Percentiles rank a stretch among this genome's conserved stretches.
Conservation (phyloP, 1,139 yeast genomes). For the Debaryomyces subglobosus region DNA sequence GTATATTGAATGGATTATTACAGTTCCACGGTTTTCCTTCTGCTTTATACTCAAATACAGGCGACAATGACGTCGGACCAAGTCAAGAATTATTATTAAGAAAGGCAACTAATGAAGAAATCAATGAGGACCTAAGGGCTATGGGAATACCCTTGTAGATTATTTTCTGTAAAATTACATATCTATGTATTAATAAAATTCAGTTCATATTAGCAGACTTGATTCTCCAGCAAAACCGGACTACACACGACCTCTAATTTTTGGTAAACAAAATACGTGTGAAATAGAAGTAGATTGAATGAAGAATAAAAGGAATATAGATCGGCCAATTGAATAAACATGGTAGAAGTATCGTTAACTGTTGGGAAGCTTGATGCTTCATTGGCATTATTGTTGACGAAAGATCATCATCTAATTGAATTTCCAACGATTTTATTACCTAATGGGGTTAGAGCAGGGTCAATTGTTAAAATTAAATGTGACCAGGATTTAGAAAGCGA, state of each 20-base stretch:
- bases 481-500: constrained; percentile 80
- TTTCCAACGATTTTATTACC: constrained; percentile 94
- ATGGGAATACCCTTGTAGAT: constrained; percentile 43
- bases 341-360: constrained; percentile 89
- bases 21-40: constrained; percentile 69
- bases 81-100: constrained; percentile 45
- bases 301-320: background rate
- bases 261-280: constrained; percentile 5
- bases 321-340: constrained; percentile 20
- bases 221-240: background rate
- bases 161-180: background rate
- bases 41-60: constrained; percentile 49
- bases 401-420: constrained; percentile 93
- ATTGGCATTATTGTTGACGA: constrained; percentile 83
- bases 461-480: constrained; percentile 86
- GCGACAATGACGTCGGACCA: constrained; percentile 21
- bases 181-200: background rate
- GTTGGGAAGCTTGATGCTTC: constrained; percentile 97
- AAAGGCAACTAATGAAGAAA: constrained; percentile 62
- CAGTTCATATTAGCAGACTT: background rate
- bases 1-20: constrained; percentile 58
- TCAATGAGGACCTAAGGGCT: constrained; percentile 58
- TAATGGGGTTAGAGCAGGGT: constrained; percentile 88
- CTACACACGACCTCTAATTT: background rate
- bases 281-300: background rate